A percentile compares a stretch with the other conserved stretches of the same genome.
These are phyloP conservation scores for Thinopyrum obtusiflorum DNA, from an alignment of 202 grass and related monocot genomes.

Conservation along the genomic window DNA sequence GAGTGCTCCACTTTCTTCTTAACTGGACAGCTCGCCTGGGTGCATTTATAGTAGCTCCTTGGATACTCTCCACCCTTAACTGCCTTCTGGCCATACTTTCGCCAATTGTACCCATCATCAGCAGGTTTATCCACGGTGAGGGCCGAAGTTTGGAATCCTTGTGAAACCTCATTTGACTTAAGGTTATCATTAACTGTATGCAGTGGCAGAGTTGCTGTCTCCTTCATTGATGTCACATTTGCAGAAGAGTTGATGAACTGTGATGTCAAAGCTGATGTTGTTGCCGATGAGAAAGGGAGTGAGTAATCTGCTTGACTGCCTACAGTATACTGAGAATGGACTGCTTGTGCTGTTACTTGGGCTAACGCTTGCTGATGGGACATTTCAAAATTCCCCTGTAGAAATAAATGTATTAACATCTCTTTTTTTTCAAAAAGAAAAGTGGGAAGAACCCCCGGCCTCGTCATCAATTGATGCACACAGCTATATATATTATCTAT, in stretches of 20 bases:
- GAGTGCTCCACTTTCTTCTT: constrained; percentile 93
- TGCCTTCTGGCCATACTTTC: constrained; percentile 95
- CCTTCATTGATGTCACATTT: constrained; percentile 32
- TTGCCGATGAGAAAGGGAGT: constrained; percentile 43
- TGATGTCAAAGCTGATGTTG: constrained; percentile 29
- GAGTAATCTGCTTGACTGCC: constrained; percentile 45
- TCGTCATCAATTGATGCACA: not conserved
- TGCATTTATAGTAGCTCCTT: constrained; percentile 98
- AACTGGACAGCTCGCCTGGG: constrained; percentile 63
- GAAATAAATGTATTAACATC: constrained; percentile 4
- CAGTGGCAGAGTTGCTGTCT: constrained; percentile 32
- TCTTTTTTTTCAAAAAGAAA: not conserved
- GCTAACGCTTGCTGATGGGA: constrained; percentile 88
- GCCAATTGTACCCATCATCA: constrained; percentile 86
- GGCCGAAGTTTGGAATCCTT: constrained; percentile 43
- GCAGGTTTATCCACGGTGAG: constrained; percentile 69
- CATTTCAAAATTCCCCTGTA: constrained; percentile 80
- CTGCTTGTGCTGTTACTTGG: constrained; percentile 93
- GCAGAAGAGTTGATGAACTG: constrained; percentile 37
- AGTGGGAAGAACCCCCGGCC: not conserved
- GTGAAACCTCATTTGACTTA: constrained; percentile 52
- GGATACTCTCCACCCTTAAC: constrained; percentile 93
- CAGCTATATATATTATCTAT: not conserved
- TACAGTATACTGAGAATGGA: constrained; percentile 62
- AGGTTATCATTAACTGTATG: constrained; percentile 35